Evolutionary conservation across 805 yeast species (phyloP).

Genomic region (Nakazawaea siamensis): DNA sequence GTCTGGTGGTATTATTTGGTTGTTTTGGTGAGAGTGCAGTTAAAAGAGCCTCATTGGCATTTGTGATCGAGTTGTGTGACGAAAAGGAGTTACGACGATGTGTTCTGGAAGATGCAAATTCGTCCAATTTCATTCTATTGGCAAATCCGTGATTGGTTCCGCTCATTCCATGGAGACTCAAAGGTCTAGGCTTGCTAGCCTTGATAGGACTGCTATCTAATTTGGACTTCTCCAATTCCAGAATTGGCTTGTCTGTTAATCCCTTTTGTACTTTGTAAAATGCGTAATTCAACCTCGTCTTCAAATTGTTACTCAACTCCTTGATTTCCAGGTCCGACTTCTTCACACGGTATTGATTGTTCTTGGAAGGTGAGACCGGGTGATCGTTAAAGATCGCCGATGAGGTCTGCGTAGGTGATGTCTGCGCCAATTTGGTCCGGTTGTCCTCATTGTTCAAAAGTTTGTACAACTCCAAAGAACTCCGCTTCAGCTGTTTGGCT

Average conservation of each 20-base stretch:
- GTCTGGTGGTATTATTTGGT: slow-evolving; percentile 1
- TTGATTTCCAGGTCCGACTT: slow-evolving; percentile 24
- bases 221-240: slow-evolving; percentile 8
- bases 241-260: slow-evolving; percentile 6
- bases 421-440: slow-evolving; percentile 3
- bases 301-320: slow-evolving; percentile 26
- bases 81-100: slow-evolving; percentile 1
- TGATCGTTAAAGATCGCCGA: slow-evolving; percentile 21
- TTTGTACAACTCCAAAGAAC: slow-evolving; percentile 23
- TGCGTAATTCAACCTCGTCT: slow-evolving; percentile 27
- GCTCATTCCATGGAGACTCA: slow-evolving; percentile 2
- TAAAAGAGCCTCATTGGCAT: slow-evolving; percentile 9
- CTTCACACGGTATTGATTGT: slow-evolving; percentile 19
- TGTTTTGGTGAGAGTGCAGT: slow-evolving; percentile 9
- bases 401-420: slow-evolving; percentile 15
- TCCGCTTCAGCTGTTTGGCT: slow-evolving; percentile 18
- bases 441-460: slow-evolving; percentile 15
- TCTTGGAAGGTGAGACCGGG: slow-evolving; percentile 17
- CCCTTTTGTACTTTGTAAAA: slow-evolving; percentile 28
- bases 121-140: slow-evolving; percentile 9
- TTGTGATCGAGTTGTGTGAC: neutral
- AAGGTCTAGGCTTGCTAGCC: slow-evolving; percentile 8
- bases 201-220: neutral
- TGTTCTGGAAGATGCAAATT: slow-evolving; percentile 6
- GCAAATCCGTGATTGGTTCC: neutral